A percentile compares a stretch with the other conserved stretches of the same genome.
phyloP scores from a whole-genome alignment of 352 stramenopile genomes.

The Phytophthora kernoviae region DNA sequence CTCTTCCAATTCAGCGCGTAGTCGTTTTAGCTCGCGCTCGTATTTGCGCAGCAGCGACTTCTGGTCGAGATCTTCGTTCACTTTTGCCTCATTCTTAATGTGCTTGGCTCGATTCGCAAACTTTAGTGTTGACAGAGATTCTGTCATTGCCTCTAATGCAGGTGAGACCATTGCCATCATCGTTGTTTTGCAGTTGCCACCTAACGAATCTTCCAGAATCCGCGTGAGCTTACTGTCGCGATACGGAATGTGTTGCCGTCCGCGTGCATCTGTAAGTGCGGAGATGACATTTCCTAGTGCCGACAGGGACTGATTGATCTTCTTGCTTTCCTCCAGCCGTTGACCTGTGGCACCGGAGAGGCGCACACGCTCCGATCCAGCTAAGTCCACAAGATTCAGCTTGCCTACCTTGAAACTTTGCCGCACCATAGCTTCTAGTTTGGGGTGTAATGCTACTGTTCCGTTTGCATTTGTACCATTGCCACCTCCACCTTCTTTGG shows the following conservation, averaged over 20 bases:
- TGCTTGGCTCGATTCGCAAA: slow-evolving; percentile 94
- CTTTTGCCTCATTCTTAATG: slow-evolving; percentile 90
- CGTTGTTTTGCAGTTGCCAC: slow-evolving; percentile 95
- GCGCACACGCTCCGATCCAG: slow-evolving; percentile 90
- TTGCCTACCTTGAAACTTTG: slow-evolving; percentile 96
- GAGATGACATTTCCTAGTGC: slow-evolving; percentile 92
- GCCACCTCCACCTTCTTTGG: slow-evolving; percentile 11
- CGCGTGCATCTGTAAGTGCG: slow-evolving; percentile 86
- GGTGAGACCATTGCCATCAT: slow-evolving; percentile 97
- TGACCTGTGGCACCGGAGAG: slow-evolving; percentile 88
- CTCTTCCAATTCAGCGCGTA: slow-evolving; percentile 92
- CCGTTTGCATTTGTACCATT: slow-evolving; percentile 37
- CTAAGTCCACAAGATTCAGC: slow-evolving; percentile 94
- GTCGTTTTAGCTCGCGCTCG: slow-evolving; percentile 93
- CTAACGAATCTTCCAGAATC: slow-evolving; percentile 89
- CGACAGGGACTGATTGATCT: slow-evolving; percentile 93
- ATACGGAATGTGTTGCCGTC: slow-evolving; percentile 93
- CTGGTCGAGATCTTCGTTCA: slow-evolving; percentile 94
- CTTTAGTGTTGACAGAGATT: slow-evolving; percentile 94
- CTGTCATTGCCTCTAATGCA: slow-evolving; percentile 87
- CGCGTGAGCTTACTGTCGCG: slow-evolving; percentile 94
- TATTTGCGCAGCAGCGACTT: slow-evolving; percentile 94
- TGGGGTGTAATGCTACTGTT: slow-evolving; percentile 53
- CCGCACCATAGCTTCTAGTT: slow-evolving; percentile 88
- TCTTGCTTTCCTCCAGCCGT: slow-evolving; percentile 91